Evolutionary conservation across 1,284 basidiomycete species (phyloP), one percentile per base, ranked within the genome.

Genomic region (Malassezia restricta): DNA sequence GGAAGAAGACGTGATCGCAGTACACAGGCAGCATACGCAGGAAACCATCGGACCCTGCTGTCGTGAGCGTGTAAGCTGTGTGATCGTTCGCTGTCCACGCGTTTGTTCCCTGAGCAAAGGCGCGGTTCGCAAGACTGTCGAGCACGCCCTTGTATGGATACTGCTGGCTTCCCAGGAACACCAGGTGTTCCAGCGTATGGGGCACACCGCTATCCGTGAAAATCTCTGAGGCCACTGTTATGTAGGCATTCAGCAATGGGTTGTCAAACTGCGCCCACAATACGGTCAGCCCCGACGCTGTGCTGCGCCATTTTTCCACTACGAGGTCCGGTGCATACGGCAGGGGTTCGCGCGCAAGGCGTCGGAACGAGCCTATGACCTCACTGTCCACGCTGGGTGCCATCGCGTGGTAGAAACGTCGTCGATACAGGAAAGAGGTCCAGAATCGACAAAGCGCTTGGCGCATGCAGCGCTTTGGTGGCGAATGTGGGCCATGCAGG

Each of bases 131-230:
- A n/a, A 99, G 80, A 58, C 87, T 84, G 76, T 98, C 94, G 49
- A 99, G 82, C 43, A 96, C 86, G 28, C 92, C 94, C 75, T 98
- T 98, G 80, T 88, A 91, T 0, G 92, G 92, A 71, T 91, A 74
- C 32, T 65, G 51, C 28, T 64, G 51, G 37, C 63, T 68, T 39
- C 66, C 66, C 37, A 70, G 58, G 52, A 74, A 71, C 57, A 71
- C 69, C 50, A 71, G 62, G 49, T 68, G 64, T 57, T 73, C 66
- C 24, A 71, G 62, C 8, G 67, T 66, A 44, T 68, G 67, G 2
- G 66, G 54, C n/a, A 72, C 68, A 20, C 70, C 70, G 84, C 87
- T 65, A 43, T 76, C 75, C 17, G 74, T 68, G 31, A 74, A 74
- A 54, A 76, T 98, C 78, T 98, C 94, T 9, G 90, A 94, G 6